Evolutionary conservation across 345 rosid species (phyloP), one percentile per base, ranked within the genome.

Genomic region (Acer campestre): DNA sequence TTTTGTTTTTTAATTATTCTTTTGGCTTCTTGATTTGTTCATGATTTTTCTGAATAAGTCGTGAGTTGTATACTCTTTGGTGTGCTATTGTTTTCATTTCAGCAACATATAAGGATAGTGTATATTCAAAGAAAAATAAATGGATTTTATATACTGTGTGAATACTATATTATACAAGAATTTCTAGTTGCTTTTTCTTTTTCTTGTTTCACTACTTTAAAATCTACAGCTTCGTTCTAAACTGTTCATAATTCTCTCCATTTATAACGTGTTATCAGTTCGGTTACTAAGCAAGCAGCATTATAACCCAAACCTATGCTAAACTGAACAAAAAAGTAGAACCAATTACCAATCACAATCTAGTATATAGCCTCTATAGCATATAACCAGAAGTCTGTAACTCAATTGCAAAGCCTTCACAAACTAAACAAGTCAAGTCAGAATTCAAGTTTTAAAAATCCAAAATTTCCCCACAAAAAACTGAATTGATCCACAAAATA

Each of bases 51-150:
- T 7, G 46, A 42, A 42, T 42, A 42, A 42, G 46, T 42, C 46
- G 11, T 7, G 46, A 42, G 46, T 42, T 73, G 59, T 42, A 44
- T 62, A 51, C 31, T 27, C 70, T 74, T 80, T 80, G 75, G 72
- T 80, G 80, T 80, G 80, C 56, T 27, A 29, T 44, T 51, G 10
- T 23, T 74, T 79, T 42, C 10, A 71, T 22, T 61, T 40, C 29
- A 1, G 10, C 23, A 8, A 9, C 4, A n/a, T 38, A 3, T 18
- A 49, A 42, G 10, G 10, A 1, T 40, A 65, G 16, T 79, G 77
- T 71, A 71, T 61, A 80, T 68, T 40, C 55, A 9, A n/a, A 17
- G 10, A n/a, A 14, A 62, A 78, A 81, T 77, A 77, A 83, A 83
- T 75, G 67, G 64, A 76, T 10, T 71, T 48, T 78, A 65, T 68